These are phyloP conservation scores for Kwoniella newhampshirensis DNA, from an alignment of 768 basidiomycete species.

Conservation along the genomic window DNA sequence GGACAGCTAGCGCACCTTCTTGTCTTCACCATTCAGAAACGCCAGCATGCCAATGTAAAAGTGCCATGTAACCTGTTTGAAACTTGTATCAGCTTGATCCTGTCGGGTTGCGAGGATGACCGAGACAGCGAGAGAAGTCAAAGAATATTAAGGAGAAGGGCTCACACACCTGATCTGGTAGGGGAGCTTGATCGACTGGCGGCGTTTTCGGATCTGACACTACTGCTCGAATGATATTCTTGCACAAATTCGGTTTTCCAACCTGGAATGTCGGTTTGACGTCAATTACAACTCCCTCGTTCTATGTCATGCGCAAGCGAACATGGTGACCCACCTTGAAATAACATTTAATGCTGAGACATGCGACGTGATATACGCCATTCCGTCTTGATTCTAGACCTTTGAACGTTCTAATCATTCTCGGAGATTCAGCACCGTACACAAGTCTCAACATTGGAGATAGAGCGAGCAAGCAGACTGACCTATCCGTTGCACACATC, in stretches of 20 bases:
- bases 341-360: conserved; percentile 87
- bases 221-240: conserved; percentile 86
- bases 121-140: too few relatives aligned
- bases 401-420: conserved; percentile 55
- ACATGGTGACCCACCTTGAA: conserved; percentile 67
- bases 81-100: too few relatives aligned
- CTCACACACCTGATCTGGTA: conserved; percentile 76
- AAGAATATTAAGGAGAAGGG: too few relatives aligned
- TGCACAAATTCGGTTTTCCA: conserved; percentile 83
- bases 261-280: conserved; percentile 59
- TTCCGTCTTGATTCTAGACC: conserved; percentile 64
- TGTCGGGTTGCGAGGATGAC: too few relatives aligned
- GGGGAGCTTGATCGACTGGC: conserved; percentile 69
- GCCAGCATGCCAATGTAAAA: conserved; percentile 94
- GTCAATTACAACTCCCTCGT: not conserved
- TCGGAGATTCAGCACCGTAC: not conserved
- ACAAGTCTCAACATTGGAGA: too few relatives aligned
- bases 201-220: conserved; percentile 83
- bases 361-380: conserved; percentile 95
- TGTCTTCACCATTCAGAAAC: conserved; percentile 89
- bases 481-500: conserved; percentile 82
- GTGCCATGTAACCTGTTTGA: conserved; percentile 76
- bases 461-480: conserved; percentile 20
- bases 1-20: conserved; percentile 61
- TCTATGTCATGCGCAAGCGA: not conserved